phyloP scores from a whole-genome alignment of 306 rosid genomes.

The Quercus cerris region DNA sequence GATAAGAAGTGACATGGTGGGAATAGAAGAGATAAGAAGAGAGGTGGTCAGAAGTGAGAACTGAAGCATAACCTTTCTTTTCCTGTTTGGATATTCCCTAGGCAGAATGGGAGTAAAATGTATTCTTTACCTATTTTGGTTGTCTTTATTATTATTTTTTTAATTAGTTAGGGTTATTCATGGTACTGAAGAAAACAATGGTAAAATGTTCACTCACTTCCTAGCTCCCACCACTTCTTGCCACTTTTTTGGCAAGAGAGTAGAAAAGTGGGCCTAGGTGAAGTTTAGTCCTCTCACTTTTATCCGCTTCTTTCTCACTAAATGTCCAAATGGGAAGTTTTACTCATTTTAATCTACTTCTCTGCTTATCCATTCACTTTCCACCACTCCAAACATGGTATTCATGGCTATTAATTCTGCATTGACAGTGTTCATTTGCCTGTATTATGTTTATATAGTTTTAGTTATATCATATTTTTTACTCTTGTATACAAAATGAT shows the following conservation, averaged over 20 bases:
- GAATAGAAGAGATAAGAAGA: not conserved
- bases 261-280: not conserved
- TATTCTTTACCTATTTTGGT: not conserved
- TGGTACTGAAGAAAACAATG: not conserved
- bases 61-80: not conserved
- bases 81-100: not conserved
- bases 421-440: not conserved
- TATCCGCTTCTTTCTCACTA: not conserved
- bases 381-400: not conserved
- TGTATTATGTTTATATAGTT: not conserved
- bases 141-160: not conserved
- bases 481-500: slow-evolving; percentile 20
- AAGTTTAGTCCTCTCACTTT: not conserved
- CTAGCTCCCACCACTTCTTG: not conserved
- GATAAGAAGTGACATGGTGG: not conserved
- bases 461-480: not conserved
- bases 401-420: not conserved
- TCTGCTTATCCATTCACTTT: not conserved
- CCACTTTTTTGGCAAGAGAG: not conserved
- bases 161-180: not conserved
- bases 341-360: not conserved
- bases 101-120: not conserved
- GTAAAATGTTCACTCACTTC: not conserved
- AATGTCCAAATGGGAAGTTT: not conserved
- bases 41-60: not conserved